A percentile compares a stretch with the other conserved stretches of the same genome.
Conservation (phyloP, 2,329 filamentous ascomycete genomes). For the Colletotrichum agaves region DNA sequence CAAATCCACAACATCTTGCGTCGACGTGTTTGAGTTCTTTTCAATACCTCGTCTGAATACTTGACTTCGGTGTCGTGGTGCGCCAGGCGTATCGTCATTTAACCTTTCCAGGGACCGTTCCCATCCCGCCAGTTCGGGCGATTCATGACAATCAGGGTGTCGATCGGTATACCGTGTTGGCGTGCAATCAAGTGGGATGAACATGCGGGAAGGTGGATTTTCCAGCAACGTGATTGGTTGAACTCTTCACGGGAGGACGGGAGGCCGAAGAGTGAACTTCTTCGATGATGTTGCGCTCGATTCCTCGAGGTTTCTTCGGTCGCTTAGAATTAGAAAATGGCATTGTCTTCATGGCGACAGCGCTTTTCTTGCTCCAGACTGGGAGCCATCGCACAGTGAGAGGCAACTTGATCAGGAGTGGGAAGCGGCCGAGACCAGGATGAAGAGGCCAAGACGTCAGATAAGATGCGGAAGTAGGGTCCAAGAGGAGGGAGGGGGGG, state of each 20-base stretch:
- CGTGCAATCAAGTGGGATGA: conserved; percentile 22
- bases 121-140: conserved; percentile 1
- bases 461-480: background rate
- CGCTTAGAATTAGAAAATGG: background rate
- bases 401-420: background rate
- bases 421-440: background rate
- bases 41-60: too few relatives aligned
- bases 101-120: background rate
- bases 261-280: background rate
- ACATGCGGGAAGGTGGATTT: background rate
- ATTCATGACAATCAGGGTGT: background rate
- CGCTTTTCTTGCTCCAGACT: too few relatives aligned
- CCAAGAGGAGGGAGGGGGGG: background rate
- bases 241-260: background rate
- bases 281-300: background rate
- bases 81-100: background rate
- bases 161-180: background rate
- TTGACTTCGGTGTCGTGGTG: too few relatives aligned
- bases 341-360: too few relatives aligned
- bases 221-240: background rate
- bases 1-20: background rate
- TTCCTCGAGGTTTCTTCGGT: background rate
- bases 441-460: conserved; percentile 16
- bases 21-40: background rate
- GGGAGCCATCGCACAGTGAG: too few relatives aligned